phyloP scores from a whole-genome alignment of 257 asterid genomes.

The Nicotiana tabacum region DNA sequence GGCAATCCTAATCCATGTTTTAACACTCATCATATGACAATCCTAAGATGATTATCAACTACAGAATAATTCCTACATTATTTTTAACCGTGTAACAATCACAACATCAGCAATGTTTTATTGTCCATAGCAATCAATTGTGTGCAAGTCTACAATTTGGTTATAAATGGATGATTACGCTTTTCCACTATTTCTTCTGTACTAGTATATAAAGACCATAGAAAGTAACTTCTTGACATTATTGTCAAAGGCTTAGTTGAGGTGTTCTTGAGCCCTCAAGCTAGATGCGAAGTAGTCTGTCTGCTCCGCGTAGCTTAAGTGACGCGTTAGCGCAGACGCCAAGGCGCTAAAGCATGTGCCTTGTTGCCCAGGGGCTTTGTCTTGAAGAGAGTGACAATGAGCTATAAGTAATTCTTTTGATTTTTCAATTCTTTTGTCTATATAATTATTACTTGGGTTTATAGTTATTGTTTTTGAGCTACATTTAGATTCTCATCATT shows the following conservation, averaged over 20 bases:
- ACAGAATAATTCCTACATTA: background rate
- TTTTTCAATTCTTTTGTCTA: background rate
- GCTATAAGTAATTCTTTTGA: background rate
- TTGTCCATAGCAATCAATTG: background rate
- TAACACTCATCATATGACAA: background rate
- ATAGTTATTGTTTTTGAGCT: background rate
- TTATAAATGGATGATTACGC: background rate
- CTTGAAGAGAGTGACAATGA: background rate
- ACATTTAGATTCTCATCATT: background rate
- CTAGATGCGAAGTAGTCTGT: background rate
- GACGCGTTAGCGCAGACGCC: background rate
- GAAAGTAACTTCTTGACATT: background rate
- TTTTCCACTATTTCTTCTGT: background rate
- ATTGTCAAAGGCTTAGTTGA: background rate
- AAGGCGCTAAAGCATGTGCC: background rate
- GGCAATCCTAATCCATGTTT: background rate
- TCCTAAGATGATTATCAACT: background rate
- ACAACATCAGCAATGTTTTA: background rate
- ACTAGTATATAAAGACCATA: background rate
- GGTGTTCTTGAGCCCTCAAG: background rate
- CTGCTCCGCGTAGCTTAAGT: background rate
- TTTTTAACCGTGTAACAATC: background rate
- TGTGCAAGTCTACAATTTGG: background rate
- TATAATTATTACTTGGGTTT: background rate
- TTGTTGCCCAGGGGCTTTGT: background rate